phyloP scores from a whole-genome alignment of 352 stramenopile genomes.

The Phytopythium chamaehyphon region DNA sequence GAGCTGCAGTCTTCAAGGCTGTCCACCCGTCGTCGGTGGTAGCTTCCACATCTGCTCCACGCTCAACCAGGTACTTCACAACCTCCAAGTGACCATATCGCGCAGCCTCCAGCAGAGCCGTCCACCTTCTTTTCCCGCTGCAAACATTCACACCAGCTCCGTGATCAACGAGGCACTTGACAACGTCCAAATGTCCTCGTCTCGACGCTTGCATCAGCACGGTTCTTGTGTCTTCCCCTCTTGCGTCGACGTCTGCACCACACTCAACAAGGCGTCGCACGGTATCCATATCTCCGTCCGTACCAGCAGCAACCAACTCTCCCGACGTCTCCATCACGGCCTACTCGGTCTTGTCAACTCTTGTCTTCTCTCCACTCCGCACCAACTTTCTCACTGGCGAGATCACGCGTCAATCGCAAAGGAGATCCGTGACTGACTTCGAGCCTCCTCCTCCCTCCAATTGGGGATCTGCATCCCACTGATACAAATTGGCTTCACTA shows the following conservation, averaged over 20 bases:
- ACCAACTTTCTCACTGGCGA: too few relatives aligned
- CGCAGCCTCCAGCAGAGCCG: background rate
- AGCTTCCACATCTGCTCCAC: background rate
- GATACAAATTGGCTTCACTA: too few relatives aligned
- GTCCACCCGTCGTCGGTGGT: too few relatives aligned
- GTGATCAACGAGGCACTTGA: background rate
- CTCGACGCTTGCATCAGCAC: background rate
- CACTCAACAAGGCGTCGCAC: background rate
- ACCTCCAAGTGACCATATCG: background rate
- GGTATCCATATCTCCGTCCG: background rate
- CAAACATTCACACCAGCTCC: background rate
- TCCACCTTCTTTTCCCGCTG: background rate
- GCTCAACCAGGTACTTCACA: background rate
- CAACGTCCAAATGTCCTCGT: background rate
- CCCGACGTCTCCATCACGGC: too few relatives aligned
- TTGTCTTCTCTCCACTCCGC: too few relatives aligned
- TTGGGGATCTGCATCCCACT: too few relatives aligned
- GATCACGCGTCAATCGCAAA: too few relatives aligned
- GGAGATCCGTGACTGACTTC: too few relatives aligned
- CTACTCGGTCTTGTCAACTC: too few relatives aligned
- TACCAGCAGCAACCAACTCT: too few relatives aligned
- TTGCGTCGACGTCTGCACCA: background rate
- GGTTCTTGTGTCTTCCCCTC: background rate
- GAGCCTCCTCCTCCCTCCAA: too few relatives aligned
- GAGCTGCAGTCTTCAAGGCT: too few relatives aligned